phyloP scores from a whole-genome alignment of 169 alveolate species.

The Cytauxzoon felis region DNA sequence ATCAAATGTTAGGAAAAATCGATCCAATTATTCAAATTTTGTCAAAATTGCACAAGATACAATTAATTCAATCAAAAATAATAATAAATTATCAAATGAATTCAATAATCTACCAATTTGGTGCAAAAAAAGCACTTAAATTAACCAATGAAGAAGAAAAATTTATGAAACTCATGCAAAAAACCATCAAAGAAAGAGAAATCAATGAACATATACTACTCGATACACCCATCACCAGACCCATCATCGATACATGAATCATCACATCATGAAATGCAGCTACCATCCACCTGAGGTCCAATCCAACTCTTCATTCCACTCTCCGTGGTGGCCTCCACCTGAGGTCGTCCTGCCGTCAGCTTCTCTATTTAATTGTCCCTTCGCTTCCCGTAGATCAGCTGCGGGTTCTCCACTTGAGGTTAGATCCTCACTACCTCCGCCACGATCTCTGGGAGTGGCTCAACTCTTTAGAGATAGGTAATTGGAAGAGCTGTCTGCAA shows the following conservation, averaged over 20 bases:
- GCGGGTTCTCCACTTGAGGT: no score
- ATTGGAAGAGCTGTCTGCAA: no score
- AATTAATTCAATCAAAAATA: background rate
- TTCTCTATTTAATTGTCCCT: no score
- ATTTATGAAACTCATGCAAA: slow-evolving; percentile 30
- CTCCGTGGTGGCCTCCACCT: no score
- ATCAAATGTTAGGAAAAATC: slow-evolving; percentile 31
- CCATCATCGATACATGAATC: background rate
- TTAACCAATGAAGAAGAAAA: slow-evolving; percentile 37
- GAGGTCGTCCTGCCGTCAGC: no score
- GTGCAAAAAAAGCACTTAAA: slow-evolving; percentile 33
- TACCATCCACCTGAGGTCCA: no score
- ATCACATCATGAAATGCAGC: no score
- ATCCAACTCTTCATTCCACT: no score
- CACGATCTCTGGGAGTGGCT: no score
- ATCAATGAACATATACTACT: slow-evolving; percentile 26
- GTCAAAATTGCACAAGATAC: slow-evolving; percentile 14
- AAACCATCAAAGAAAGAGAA: slow-evolving; percentile 34
- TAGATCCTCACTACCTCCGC: no score
- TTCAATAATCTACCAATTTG: slow-evolving; percentile 49
- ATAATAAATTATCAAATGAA: slow-evolving; percentile 21
- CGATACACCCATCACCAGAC: slow-evolving; percentile 5
- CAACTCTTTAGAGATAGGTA: no score
- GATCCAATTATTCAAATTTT: slow-evolving; percentile 30
- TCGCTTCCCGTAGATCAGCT: no score